Evolutionary conservation across 495 filamentous ascomycete genomes (phyloP).

Genomic region (Penicillium maclennaniae): DNA sequence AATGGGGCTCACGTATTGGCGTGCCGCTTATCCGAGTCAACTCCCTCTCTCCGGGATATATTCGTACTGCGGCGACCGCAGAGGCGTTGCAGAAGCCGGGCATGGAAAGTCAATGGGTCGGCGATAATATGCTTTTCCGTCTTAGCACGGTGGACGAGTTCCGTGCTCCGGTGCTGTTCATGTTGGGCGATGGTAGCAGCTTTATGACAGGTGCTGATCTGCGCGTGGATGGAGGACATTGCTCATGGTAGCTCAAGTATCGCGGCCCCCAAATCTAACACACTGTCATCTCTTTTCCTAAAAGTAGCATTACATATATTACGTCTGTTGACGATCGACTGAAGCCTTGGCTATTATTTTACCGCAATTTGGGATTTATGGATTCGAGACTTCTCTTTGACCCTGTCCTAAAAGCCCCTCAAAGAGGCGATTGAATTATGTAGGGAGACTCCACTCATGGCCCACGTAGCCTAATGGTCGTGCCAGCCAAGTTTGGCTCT

Average conservation of each 20-base stretch:
- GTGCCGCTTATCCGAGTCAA: slow-evolving; percentile 28
- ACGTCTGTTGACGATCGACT: too few relatives aligned
- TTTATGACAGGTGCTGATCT: slow-evolving; percentile 65
- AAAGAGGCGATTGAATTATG: too few relatives aligned
- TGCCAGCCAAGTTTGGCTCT: too few relatives aligned
- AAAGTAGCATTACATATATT: too few relatives aligned
- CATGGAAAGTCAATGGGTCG: slow-evolving; percentile 71
- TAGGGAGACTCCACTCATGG: too few relatives aligned
- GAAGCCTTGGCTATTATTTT: too few relatives aligned
- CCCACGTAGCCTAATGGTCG: too few relatives aligned
- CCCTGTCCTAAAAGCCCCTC: too few relatives aligned
- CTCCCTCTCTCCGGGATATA: slow-evolving; percentile 34
- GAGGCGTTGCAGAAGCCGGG: slow-evolving; percentile 15
- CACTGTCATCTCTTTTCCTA: too few relatives aligned
- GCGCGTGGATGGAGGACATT: slow-evolving; percentile 20
- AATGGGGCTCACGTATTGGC: neutral
- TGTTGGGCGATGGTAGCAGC: slow-evolving; percentile 64
- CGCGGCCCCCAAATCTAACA: too few relatives aligned
- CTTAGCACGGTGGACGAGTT: slow-evolving; percentile 68
- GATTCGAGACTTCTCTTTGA: neutral
- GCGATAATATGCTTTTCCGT: slow-evolving; percentile 54
- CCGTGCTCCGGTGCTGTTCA: slow-evolving; percentile 70
- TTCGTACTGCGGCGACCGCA: slow-evolving; percentile 24
- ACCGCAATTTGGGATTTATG: neutral
- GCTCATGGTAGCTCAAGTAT: slow-evolving; percentile 8